A percentile compares a stretch with the other conserved stretches of the same genome.
Conservation (phyloP, 306 rosid species). For the Astragalus glycyphyllos region DNA sequence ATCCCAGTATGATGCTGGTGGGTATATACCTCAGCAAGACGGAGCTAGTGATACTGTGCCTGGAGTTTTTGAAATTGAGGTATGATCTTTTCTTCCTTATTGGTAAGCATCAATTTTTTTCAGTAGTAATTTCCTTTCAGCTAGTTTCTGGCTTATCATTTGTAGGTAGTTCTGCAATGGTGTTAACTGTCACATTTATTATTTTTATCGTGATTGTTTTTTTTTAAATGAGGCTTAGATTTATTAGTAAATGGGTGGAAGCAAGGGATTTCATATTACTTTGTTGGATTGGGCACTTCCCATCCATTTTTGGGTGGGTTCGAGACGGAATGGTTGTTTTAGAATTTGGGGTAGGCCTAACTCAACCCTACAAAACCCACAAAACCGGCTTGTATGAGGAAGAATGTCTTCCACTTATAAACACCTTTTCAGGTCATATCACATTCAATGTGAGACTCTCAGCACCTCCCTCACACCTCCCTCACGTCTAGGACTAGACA, state of each 20-base stretch:
- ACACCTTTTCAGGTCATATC: too few relatives aligned
- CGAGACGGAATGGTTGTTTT: conserved; percentile 4
- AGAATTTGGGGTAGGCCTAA: too few relatives aligned
- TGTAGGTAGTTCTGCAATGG: conserved; percentile 23
- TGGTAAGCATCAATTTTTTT: conserved; percentile 6
- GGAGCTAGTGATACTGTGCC: conserved; percentile 85
- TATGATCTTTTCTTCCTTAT: conserved; percentile 36
- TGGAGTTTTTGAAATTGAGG: conserved; percentile 82
- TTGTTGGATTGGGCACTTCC: conserved; percentile 15
- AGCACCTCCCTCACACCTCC: too few relatives aligned
- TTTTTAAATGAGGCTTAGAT: conserved; percentile 8
- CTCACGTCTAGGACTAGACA: too few relatives aligned
- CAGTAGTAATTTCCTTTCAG: background rate
- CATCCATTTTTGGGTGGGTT: conserved; percentile 12
- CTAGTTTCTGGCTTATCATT: background rate
- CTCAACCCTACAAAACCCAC: too few relatives aligned
- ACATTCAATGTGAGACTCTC: too few relatives aligned
- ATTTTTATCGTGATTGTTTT: background rate
- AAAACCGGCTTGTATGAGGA: too few relatives aligned
- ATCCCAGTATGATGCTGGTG: conserved; percentile 75
- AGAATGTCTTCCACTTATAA: too few relatives aligned
- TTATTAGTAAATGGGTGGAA: background rate
- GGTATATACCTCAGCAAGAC: conserved; percentile 97
- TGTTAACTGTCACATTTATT: conserved; percentile 2
- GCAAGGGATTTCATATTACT: conserved; percentile 7